A percentile compares a stretch with the other conserved stretches of the same genome.
These are phyloP conservation scores for Penicillium roqueforti DNA, from an alignment of 495 filamentous ascomycete genomes.

Conservation along the genomic window DNA sequence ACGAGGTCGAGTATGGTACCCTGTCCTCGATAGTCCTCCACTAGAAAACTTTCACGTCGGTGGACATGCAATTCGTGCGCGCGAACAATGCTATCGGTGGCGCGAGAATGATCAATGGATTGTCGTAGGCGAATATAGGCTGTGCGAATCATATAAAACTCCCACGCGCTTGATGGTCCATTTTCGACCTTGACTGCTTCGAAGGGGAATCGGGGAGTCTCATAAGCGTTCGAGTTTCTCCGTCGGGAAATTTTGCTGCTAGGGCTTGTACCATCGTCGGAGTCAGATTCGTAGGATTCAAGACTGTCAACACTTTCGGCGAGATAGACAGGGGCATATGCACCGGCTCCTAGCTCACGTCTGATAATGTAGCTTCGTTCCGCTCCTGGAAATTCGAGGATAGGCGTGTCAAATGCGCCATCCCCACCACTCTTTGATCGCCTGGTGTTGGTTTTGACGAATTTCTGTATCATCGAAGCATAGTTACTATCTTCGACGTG, in stretches of 20 bases:
- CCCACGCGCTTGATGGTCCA: constrained; percentile 81
- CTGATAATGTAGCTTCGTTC: constrained; percentile 66
- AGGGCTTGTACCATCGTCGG: constrained; percentile 38
- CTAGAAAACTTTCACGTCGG: constrained; percentile 75
- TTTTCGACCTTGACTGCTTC: constrained; percentile 91
- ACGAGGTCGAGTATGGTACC: constrained; percentile 91
- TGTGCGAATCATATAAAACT: constrained; percentile 91
- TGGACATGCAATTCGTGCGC: constrained; percentile 88
- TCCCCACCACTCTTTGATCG: constrained; percentile 49
- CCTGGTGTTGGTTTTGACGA: constrained; percentile 63
- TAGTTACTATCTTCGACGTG: constrained; percentile 57
- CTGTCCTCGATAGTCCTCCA: constrained; percentile 84
- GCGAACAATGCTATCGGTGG: constrained; percentile 67
- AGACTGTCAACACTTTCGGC: constrained; percentile 64
- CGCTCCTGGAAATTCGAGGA: constrained; percentile 61
- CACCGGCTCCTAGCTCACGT: constrained; percentile 86
- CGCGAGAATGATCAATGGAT: constrained; percentile 42
- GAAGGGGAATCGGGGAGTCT: constrained; percentile 47
- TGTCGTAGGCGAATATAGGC: constrained; percentile 67
- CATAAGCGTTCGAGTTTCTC: constrained; percentile 18
- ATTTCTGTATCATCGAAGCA: constrained; percentile 72
- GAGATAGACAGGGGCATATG: constrained; percentile 92
- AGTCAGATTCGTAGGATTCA: constrained; percentile 36
- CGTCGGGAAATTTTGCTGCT: constrained; percentile 17
- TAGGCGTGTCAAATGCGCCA: constrained; percentile 56